Percentiles rank a stretch among this genome's conserved stretches.
These are phyloP conservation scores for Talaromyces borbonicus DNA, from an alignment of 495 filamentous ascomycete species.

Conservation along the genomic window DNA sequence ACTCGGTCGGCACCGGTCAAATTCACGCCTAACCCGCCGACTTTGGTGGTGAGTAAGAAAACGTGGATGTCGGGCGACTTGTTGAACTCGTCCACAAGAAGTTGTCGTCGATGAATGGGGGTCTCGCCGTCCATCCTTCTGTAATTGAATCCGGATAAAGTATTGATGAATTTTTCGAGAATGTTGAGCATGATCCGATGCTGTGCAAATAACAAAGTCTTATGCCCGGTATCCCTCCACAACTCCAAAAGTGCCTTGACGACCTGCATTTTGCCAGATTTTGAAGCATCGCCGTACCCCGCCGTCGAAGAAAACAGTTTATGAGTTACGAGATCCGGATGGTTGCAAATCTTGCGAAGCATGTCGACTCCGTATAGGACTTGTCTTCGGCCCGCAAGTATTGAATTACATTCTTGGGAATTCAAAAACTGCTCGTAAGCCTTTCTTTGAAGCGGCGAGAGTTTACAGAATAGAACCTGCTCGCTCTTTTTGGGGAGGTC, in stretches of 20 bases:
- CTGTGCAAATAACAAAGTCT: conserved; percentile 84
- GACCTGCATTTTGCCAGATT: conserved; percentile 94
- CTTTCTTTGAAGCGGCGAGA: conserved; percentile 64
- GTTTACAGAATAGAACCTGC: conserved; percentile 88
- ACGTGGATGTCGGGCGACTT: conserved; percentile 66
- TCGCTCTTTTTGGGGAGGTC: conserved; percentile 93
- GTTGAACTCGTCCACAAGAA: conserved; percentile 87
- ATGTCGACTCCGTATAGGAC: conserved; percentile 83
- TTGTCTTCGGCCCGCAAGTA: conserved; percentile 63
- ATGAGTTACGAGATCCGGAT: conserved; percentile 77
- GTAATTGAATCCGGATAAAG: conserved; percentile 61
- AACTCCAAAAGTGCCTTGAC: conserved; percentile 71
- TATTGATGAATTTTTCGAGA: conserved; percentile 65
- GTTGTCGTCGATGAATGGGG: conserved; percentile 69
- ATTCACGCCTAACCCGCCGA: conserved; percentile 89
- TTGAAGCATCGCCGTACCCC: conserved; percentile 59
- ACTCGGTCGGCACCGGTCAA: conserved; percentile 90
- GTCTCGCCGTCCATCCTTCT: conserved; percentile 91
- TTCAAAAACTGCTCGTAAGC: conserved; percentile 72
- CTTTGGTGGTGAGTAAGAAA: conserved; percentile 89
- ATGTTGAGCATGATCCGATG: conserved; percentile 90
- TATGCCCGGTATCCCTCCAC: conserved; percentile 82
- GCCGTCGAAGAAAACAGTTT: conserved; percentile 44
- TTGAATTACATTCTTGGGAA: conserved; percentile 71
- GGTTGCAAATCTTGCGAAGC: conserved; percentile 93